Evolutionary conservation across 2,329 filamentous ascomycete species (phyloP).

Genomic region (Calonectria hawksworthii): DNA sequence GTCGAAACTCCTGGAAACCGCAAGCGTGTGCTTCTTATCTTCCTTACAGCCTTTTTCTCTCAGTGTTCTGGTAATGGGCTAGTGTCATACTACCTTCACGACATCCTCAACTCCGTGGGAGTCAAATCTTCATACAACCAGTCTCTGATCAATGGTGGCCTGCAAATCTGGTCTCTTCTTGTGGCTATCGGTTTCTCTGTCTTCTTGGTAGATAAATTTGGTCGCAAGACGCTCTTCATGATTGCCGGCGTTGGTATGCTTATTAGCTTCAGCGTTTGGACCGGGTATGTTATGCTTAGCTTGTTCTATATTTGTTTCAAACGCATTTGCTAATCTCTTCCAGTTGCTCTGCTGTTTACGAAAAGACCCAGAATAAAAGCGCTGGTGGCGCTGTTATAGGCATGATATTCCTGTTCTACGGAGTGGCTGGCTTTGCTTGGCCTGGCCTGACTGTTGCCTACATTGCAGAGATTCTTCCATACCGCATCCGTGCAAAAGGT

Average conservation of each 20-base stretch:
- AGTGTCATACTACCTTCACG: conserved; percentile 53
- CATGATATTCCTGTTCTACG: conserved; percentile 54
- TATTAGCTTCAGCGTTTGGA: conserved; percentile 48
- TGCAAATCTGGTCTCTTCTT: conserved; percentile 47
- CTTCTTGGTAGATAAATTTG: conserved; percentile 53
- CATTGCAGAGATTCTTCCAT: conserved; percentile 29
- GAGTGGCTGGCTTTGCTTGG: conserved; percentile 23
- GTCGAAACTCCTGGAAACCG: conserved; percentile 31
- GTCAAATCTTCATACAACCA: conserved; percentile 54
- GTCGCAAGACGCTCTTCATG: conserved; percentile 55
- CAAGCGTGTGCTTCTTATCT: conserved; percentile 28
- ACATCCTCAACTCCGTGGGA: conserved; percentile 54
- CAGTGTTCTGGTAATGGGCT: conserved; percentile 33
- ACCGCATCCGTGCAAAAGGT: conserved; percentile 29
- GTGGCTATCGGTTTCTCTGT: conserved; percentile 43
- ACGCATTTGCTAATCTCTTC: background rate
- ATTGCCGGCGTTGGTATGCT: conserved; percentile 53
- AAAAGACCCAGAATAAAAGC: conserved; percentile 25
- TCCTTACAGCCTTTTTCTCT: conserved; percentile 41
- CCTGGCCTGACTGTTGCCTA: conserved; percentile 15
- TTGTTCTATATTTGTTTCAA: background rate
- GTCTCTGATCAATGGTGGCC: conserved; percentile 26
- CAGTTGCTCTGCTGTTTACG: conserved; percentile 31
- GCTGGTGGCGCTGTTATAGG: conserved; percentile 48
- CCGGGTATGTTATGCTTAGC: conserved; percentile 22